Evolutionary conservation across 306 rosid genomes (phyloP).

Genomic region (Pyrus bretschneideri): DNA sequence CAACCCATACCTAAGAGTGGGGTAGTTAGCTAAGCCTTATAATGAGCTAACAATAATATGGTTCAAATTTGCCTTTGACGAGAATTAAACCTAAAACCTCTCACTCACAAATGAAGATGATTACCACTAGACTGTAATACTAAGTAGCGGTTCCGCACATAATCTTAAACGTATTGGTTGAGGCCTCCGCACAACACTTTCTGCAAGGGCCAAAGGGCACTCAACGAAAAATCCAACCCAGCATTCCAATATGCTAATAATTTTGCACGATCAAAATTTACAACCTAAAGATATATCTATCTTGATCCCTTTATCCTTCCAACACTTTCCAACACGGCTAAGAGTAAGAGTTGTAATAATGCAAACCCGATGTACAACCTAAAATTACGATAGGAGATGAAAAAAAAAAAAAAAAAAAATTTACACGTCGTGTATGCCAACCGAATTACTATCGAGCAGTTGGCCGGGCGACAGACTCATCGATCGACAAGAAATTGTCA

Average conservation of each 20-base stretch:
- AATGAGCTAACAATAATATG: no score
- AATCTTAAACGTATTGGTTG: no score
- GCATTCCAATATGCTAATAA: not conserved
- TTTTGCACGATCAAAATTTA: not conserved
- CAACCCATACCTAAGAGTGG: no score
- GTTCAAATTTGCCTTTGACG: no score
- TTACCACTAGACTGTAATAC: no score
- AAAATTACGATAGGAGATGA: not conserved
- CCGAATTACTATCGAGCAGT: conserved; percentile 48
- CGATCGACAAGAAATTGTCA: conserved; percentile 62
- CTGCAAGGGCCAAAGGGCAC: not conserved
- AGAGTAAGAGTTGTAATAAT: no score
- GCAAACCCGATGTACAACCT: not conserved
- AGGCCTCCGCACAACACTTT: no score
- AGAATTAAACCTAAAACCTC: no score
- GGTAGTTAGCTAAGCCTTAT: no score
- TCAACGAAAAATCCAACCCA: not conserved
- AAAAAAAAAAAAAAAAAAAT: not conserved
- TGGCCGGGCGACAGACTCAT: conserved; percentile 72
- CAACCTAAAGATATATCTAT: not conserved
- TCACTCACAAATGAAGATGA: no score
- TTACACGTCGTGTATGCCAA: conserved; percentile 2
- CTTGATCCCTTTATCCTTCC: not conserved
- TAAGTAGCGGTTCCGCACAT: no score
- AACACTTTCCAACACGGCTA: not conserved